These are phyloP conservation scores for Agrostemma githago DNA, from an alignment of 148 eudicot genomes.

Conservation along the genomic window DNA sequence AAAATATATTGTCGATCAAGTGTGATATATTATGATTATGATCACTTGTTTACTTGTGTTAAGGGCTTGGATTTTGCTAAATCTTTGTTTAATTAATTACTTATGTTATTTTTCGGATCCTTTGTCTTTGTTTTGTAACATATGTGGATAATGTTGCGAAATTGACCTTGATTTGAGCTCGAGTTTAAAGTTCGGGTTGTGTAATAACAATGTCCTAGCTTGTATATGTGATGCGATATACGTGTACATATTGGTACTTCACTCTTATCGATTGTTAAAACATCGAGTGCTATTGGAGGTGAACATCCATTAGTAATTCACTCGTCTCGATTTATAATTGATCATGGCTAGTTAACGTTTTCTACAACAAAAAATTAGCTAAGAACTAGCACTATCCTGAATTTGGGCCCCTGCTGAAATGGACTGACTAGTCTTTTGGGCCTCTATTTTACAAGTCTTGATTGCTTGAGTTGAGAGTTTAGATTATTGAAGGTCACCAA, in stretches of 20 bases:
- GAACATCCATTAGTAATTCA: too few relatives aligned
- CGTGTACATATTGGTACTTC: not conserved
- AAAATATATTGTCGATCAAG: too few relatives aligned
- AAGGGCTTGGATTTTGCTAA: not conserved
- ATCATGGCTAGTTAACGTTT: too few relatives aligned
- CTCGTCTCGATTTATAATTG: too few relatives aligned
- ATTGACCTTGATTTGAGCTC: not conserved
- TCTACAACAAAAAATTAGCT: too few relatives aligned
- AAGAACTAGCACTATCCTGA: too few relatives aligned
- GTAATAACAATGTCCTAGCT: not conserved
- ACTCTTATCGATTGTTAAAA: not conserved
- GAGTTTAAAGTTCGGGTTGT: not conserved
- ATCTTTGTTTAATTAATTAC: not conserved
- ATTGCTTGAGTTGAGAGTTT: too few relatives aligned
- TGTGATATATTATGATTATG: not conserved
- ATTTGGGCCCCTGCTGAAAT: too few relatives aligned
- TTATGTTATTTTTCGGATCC: not conserved
- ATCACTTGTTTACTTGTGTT: not conserved
- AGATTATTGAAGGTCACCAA: too few relatives aligned
- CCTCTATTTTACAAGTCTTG: too few relatives aligned
- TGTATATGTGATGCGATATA: not conserved
- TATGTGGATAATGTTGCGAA: not conserved
- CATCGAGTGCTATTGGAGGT: not conserved
- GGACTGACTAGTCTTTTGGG: too few relatives aligned
- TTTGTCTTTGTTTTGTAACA: constrained; percentile 3